Conservation (phyloP, 2,329 filamentous ascomycete species). For the Curvularia sp. region DNA sequence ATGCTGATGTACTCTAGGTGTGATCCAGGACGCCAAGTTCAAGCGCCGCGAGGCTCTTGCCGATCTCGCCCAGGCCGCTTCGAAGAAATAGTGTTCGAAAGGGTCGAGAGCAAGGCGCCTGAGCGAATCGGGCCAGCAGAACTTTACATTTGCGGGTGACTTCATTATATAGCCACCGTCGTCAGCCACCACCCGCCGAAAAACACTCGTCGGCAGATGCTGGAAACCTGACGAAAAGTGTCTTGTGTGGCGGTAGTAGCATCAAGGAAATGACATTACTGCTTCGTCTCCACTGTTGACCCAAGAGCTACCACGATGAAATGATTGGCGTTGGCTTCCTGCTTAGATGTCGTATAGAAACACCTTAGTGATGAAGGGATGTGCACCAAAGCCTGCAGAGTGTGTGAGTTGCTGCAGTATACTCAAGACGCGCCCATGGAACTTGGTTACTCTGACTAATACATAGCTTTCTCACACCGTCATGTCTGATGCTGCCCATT, state of each 20-base stretch:
- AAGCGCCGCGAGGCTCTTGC: slow-evolving; percentile 76
- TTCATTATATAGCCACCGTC: not conserved
- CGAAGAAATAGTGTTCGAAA: slow-evolving; percentile 43
- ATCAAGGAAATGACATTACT: not conserved
- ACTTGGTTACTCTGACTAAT: not conserved
- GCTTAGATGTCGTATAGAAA: not conserved
- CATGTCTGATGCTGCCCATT: not conserved
- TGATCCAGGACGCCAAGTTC: slow-evolving; percentile 78
- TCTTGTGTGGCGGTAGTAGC: not conserved
- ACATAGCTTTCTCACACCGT: not conserved
- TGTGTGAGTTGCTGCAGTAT: not conserved
- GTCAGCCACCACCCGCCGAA: not conserved
- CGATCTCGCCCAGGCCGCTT: slow-evolving; percentile 65
- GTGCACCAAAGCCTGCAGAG: not conserved
- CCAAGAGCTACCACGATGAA: not conserved
- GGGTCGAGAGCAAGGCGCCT: not conserved
- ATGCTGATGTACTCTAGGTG: slow-evolving; percentile 56
- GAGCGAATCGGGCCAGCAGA: not conserved
- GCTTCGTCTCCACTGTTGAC: not conserved
- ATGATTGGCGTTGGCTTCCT: not conserved
- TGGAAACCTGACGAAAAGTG: not conserved
- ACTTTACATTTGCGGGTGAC: slow-evolving; percentile 6
- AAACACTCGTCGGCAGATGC: not conserved
- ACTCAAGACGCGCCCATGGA: not conserved
- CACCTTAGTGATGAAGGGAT: not conserved